Base-by-base conservation (phyloP, 139 green algal genomes). In the Parachlorella kessleri region DNA sequence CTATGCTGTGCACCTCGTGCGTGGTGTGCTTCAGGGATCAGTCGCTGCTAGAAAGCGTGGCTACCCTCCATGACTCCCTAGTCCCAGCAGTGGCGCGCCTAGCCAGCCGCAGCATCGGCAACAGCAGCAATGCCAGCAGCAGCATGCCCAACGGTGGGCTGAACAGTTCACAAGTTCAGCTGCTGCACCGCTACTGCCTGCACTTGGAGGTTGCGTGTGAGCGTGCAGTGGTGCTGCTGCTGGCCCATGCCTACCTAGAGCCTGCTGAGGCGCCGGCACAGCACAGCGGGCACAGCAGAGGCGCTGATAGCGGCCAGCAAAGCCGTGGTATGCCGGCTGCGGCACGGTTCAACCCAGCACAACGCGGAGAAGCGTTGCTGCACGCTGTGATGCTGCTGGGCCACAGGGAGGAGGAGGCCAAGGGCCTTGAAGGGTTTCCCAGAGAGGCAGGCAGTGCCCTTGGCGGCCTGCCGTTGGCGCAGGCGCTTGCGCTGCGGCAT, bases 321-420 rank as follows among this genome's bases (percentile, higher is more conserved):
- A 28, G 68, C 85, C 10, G 86, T 91, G 59, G 41, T 55, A n/a
- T n/a, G n/a, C n/a, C n/a, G n/a, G n/a, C n/a, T n/a, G n/a, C n/a
- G n/a, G n/a, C n/a, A n/a, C n/a, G n/a, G n/a, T n/a, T n/a, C n/a
- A n/a, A n/a, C n/a, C 21, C 48, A 14, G 21, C 48, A 18, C 48
- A 59, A 0, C 83, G 81, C 6, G 91, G 91, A 5, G 83, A 92
- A 41, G 78, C 86, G 40, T 82, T 94, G 68, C 85, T 94, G 81
- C 79, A 85, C 4, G 40, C 78, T 3, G 70, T 94, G 4, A 91
- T 92, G 82, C 36, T 74, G 26, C 59, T 88, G 41, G 84, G 87
- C 0, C 72, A 87, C 33, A 70, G 66, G 7, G 75, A 86, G 7
- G 53, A 73, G 48, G 68, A 72, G 41, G 39, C 18, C 33, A 72